These are phyloP conservation scores for Xylaria acuta DNA, from an alignment of 495 filamentous ascomycete species.

Conservation along the genomic window DNA sequence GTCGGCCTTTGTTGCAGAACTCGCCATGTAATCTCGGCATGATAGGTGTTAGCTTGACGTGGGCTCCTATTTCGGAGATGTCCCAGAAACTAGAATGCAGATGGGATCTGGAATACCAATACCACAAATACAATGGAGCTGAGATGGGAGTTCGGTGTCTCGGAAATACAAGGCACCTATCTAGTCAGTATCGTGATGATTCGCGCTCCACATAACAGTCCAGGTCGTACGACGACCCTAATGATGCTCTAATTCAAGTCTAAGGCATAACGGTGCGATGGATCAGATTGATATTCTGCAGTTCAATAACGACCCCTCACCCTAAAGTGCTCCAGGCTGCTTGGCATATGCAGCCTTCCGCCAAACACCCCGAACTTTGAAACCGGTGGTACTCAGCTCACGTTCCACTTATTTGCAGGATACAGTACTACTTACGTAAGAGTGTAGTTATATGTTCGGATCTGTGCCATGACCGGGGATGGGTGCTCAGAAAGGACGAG, in stretches of 20 bases:
- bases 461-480: background rate
- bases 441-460: background rate
- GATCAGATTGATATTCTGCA: conserved; percentile 2
- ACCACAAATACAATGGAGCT: conserved; percentile 17
- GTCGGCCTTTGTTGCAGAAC: background rate
- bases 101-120: background rate
- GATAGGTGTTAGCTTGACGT: background rate
- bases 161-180: conserved; percentile 23
- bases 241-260: background rate
- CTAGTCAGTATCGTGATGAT: conserved; percentile 2
- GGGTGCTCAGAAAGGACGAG: background rate
- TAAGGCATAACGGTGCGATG: conserved; percentile 1
- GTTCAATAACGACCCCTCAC: background rate
- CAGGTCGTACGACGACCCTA: background rate
- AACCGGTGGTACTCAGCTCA: conserved; percentile 1
- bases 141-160: conserved; percentile 36
- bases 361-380: conserved; percentile 11
- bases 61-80: conserved; percentile 14
- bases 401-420: background rate
- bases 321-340: conserved; percentile 16
- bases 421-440: background rate
- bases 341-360: conserved; percentile 23
- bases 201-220: conserved; percentile 23
- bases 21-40: background rate
- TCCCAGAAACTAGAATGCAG: background rate